These are phyloP conservation scores for Aegilops sharonensis DNA, from an alignment of 176 grass and related monocot genomes.

Conservation along the genomic window DNA sequence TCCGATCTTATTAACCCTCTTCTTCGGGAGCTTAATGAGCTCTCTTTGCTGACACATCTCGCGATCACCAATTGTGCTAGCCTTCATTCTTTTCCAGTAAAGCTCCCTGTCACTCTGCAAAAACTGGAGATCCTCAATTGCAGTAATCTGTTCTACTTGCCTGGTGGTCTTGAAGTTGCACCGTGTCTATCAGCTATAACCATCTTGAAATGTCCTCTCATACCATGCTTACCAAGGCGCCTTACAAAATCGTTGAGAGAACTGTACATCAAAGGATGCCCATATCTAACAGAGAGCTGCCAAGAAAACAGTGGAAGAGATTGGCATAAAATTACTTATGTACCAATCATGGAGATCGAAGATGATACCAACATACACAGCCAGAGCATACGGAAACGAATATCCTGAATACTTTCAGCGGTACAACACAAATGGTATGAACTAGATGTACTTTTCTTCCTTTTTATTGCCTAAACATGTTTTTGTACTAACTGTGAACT, in stretches of 20 bases:
- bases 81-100: slow-evolving; percentile 51
- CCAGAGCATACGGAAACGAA: slow-evolving; percentile 26
- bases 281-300: slow-evolving; percentile 37
- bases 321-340: slow-evolving; percentile 59
- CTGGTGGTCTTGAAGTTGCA: slow-evolving; percentile 42
- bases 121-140: slow-evolving; percentile 53
- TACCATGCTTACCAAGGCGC: slow-evolving; percentile 44
- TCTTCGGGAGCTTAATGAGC: slow-evolving; percentile 41
- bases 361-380: slow-evolving; percentile 3
- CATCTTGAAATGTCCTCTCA: slow-evolving; percentile 50
- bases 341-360: slow-evolving; percentile 40
- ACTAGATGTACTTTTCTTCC: not conserved
- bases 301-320: slow-evolving; percentile 33
- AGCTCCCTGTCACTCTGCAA: slow-evolving; percentile 46
- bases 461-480: not conserved
- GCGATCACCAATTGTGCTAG: slow-evolving; percentile 35
- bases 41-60: slow-evolving; percentile 41
- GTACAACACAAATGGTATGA: slow-evolving; percentile 19
- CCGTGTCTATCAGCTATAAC: slow-evolving; percentile 37
- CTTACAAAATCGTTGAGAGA: slow-evolving; percentile 52
- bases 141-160: slow-evolving; percentile 42
- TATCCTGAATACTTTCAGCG: slow-evolving; percentile 1
- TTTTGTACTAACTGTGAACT: not conserved
- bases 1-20: slow-evolving; percentile 53
- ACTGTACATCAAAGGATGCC: slow-evolving; percentile 58